Evolutionary conservation across 2,329 filamentous ascomycete genomes (phyloP).

Genomic region (Stromatinia cepivora): DNA sequence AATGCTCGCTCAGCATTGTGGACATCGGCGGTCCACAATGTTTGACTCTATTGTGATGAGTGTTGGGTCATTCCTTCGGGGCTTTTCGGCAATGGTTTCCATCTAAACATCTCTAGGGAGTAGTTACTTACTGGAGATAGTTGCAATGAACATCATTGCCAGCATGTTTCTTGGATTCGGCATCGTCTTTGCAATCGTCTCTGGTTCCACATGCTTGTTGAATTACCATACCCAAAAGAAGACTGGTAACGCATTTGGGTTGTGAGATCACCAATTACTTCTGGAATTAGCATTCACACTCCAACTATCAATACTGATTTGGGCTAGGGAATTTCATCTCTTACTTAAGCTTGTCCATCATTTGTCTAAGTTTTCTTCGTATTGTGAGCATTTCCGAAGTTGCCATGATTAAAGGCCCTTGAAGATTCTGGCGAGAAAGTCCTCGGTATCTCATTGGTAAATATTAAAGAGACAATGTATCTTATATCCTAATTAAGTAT

Average conservation of each 20-base stretch:
- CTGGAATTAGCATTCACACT: constrained; percentile 48
- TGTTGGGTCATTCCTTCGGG: constrained; percentile 56
- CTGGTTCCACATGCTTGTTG: constrained; percentile 54
- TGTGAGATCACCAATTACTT: constrained; percentile 26
- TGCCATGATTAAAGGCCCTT: not conserved
- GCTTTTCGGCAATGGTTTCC: constrained; percentile 40
- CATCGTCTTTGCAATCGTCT: constrained; percentile 53
- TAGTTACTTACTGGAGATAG: constrained; percentile 35
- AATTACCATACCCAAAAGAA: constrained; percentile 55
- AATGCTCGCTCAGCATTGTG: constrained; percentile 51
- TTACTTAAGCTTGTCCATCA: constrained; percentile 43
- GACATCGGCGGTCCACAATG: constrained; percentile 55
- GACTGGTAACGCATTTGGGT: constrained; percentile 55
- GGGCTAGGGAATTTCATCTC: constrained; percentile 46
- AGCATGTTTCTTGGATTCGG: constrained; percentile 56
- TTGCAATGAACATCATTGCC: constrained; percentile 53
- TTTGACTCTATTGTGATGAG: constrained; percentile 56
- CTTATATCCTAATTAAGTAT: constrained; percentile 53
- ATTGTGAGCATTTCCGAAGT: constrained; percentile 22
- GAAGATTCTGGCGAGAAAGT: constrained; percentile 53
- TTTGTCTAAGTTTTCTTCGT: constrained; percentile 30
- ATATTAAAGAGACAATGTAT: constrained; percentile 57
- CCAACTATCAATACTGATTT: constrained; percentile 45
- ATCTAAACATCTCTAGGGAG: constrained; percentile 41
- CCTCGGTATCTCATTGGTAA: constrained; percentile 58